Evolutionary conservation across 2,329 filamentous ascomycete genomes (phyloP).

Genomic region (Phaeosphaeria sp.): DNA sequence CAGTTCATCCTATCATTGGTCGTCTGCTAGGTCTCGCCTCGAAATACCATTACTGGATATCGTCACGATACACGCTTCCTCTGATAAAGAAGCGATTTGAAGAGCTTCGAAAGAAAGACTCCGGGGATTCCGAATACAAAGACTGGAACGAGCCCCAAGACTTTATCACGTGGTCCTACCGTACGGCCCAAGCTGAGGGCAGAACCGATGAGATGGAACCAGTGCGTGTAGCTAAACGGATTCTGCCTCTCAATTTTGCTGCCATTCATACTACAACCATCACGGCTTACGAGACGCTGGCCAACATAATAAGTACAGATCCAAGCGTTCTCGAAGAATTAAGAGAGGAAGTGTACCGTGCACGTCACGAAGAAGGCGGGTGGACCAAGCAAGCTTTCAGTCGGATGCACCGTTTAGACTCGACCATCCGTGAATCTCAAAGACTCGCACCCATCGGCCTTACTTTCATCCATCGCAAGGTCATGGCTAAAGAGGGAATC

Average conservation of each 20-base stretch:
- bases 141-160: constrained; percentile 59
- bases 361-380: constrained; percentile 42
- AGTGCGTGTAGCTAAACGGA: constrained; percentile 56
- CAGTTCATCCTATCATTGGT: constrained; percentile 60
- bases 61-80: constrained; percentile 54
- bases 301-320: constrained; percentile 26
- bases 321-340: constrained; percentile 37
- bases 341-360: constrained; percentile 52
- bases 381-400: constrained; percentile 59
- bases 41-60: constrained; percentile 56
- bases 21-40: constrained; percentile 55
- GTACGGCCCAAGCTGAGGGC: constrained; percentile 57
- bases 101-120: constrained; percentile 53
- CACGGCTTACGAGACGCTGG: constrained; percentile 54
- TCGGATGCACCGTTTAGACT: constrained; percentile 57
- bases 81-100: constrained; percentile 59
- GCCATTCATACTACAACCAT: constrained; percentile 66
- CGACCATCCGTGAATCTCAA: constrained; percentile 62
- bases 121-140: constrained; percentile 51
- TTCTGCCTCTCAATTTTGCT: constrained; percentile 65
- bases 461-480: constrained; percentile 57
- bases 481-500: constrained; percentile 73
- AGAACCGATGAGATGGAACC: constrained; percentile 55
- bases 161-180: constrained; percentile 65
- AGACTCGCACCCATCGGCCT: constrained; percentile 57